Conservation (phyloP, 2,329 filamentous ascomycete species). For the Pleurostoma richardsiae region DNA sequence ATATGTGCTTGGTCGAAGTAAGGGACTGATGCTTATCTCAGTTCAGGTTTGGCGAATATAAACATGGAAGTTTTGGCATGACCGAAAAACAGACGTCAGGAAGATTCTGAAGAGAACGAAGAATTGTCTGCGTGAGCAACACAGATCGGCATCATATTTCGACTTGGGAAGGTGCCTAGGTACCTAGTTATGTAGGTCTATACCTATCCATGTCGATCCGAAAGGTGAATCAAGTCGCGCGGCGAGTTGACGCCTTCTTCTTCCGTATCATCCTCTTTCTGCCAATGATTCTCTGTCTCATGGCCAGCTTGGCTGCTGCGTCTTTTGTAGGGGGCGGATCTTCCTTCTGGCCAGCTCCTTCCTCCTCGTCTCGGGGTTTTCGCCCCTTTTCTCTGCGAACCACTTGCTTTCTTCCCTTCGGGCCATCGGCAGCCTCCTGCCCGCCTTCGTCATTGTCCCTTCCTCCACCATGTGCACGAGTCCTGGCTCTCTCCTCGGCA, state of each 20-base stretch:
- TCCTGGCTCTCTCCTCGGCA: conserved; percentile 42
- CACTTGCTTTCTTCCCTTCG: conserved; percentile 21
- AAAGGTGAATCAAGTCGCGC: no score
- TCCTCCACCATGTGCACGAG: conserved; percentile 5
- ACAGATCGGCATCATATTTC: no score
- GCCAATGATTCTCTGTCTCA: conserved; percentile 73
- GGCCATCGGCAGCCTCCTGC: conserved; percentile 17
- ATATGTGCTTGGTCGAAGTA: no score
- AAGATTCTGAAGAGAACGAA: no score
- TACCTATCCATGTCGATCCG: no score
- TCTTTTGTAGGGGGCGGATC: conserved; percentile 13
- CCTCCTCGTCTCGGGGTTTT: conserved; percentile 13
- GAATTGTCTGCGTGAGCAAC: no score
- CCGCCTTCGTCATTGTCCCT: conserved; percentile 2
- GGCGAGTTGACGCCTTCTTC: conserved; percentile 40
- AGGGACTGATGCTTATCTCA: no score
- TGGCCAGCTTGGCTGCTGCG: conserved; percentile 27
- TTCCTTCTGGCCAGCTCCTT: neutral
- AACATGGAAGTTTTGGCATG: no score
- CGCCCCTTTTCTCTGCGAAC: conserved; percentile 12
- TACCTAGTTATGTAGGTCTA: no score
- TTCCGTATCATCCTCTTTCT: conserved; percentile 78
- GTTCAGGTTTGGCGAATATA: no score
- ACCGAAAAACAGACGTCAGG: no score
- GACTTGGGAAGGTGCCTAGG: no score